Percentiles rank a stretch among this genome's conserved stretches.
Evolutionary conservation across 805 yeast species (phyloP).

Genomic region (Yarrowia keelungensis): DNA sequence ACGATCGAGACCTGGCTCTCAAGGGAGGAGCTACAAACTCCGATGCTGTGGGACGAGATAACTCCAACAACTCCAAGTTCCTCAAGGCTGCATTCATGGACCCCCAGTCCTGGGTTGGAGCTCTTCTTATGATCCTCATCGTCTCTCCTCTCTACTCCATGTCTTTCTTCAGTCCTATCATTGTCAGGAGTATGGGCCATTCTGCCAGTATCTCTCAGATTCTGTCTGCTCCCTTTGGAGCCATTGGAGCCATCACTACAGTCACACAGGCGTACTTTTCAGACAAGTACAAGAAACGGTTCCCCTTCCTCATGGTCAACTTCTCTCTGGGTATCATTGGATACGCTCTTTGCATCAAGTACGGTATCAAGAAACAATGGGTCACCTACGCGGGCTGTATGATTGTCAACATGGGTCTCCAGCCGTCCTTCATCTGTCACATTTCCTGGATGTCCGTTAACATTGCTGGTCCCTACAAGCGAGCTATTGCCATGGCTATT

Average conservation of each 20-base stretch:
- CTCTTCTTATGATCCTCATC: constrained; percentile 38
- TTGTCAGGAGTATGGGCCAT: constrained; percentile 61
- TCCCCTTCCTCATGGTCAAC: constrained; percentile 45
- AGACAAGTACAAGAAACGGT: constrained; percentile 50
- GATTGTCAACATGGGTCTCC: constrained; percentile 60
- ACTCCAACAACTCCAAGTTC: constrained; percentile 56
- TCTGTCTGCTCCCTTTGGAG: constrained; percentile 56
- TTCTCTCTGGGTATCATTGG: constrained; percentile 50
- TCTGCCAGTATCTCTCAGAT: constrained; percentile 64
- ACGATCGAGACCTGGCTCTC: constrained; percentile 31
- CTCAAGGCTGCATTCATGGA: constrained; percentile 59
- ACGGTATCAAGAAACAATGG: constrained; percentile 48
- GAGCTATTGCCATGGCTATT: constrained; percentile 60
- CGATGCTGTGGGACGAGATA: constrained; percentile 54
- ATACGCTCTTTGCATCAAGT: constrained; percentile 55
- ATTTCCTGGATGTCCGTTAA: constrained; percentile 67
- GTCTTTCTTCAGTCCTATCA: constrained; percentile 65
- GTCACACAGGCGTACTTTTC: constrained; percentile 42
- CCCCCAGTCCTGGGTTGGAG: constrained; percentile 60
- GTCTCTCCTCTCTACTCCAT: constrained; percentile 66
- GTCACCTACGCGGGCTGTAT: constrained; percentile 61
- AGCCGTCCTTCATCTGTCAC: constrained; percentile 63
- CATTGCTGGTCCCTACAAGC: constrained; percentile 62
- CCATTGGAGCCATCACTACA: constrained; percentile 50
- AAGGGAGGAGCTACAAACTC: constrained; percentile 47